Conservation (phyloP, 192 early-diverging fungal genomes). For the Geranomyces michiganensis region DNA sequence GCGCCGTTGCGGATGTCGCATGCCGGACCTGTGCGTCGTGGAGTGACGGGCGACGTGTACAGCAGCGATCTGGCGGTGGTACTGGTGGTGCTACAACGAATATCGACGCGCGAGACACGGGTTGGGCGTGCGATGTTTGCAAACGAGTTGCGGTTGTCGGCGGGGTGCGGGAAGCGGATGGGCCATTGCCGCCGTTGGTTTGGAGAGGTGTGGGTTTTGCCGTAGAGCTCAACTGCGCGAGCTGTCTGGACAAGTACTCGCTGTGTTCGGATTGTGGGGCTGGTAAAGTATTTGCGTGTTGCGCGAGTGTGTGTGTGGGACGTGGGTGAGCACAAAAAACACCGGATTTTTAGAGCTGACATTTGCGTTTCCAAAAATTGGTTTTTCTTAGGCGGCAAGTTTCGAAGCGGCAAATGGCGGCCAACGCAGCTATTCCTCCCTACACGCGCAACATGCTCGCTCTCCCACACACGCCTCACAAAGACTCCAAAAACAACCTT, state of each 20-base stretch:
- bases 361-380: no score
- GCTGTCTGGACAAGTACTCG: not conserved
- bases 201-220: not conserved
- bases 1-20: not conserved
- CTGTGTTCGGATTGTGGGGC: not conserved
- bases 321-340: no score
- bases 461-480: not conserved
- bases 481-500: not conserved
- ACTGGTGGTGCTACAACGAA: not conserved
- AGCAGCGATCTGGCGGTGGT: not conserved
- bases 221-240: not conserved
- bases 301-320: no score
- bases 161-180: not conserved
- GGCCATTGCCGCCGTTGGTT: not conserved
- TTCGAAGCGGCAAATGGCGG: slow-evolving; percentile 4
- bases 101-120: no score
- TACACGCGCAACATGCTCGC: not conserved
- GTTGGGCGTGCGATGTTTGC: slow-evolving; percentile 6
- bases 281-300: no score
- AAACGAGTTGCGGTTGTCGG: not conserved
- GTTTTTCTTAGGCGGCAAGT: no score
- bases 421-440: not conserved
- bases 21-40: not conserved
- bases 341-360: no score
- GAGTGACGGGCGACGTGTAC: not conserved